phyloP scores from a whole-genome alignment of 2,329 filamentous ascomycete species.

The Calonectria pteridis region DNA sequence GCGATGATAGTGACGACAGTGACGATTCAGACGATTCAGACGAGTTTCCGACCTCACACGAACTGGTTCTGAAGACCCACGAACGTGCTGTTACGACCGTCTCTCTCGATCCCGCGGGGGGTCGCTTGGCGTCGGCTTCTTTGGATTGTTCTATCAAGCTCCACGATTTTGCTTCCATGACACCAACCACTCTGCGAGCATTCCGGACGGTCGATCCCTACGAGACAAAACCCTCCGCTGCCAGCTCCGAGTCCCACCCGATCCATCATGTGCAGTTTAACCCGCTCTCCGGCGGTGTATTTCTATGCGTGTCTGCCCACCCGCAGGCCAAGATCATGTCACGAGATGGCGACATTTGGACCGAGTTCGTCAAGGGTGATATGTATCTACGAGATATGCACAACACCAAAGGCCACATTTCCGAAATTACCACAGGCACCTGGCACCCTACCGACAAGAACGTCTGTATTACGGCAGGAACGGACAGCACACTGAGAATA shows the following conservation, averaged over 20 bases:
- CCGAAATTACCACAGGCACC: constrained; percentile 87
- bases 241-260: constrained; percentile 85
- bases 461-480: constrained; percentile 89
- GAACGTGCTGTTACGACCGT: constrained; percentile 87
- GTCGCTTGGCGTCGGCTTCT: constrained; percentile 88
- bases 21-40: constrained; percentile 79
- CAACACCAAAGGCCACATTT: constrained; percentile 96
- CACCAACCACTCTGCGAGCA: constrained; percentile 90
- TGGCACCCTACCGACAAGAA: constrained; percentile 93
- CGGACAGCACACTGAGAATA: constrained; percentile 94
- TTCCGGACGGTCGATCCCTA: constrained; percentile 95
- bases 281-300: constrained; percentile 80
- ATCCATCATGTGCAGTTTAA: constrained; percentile 91
- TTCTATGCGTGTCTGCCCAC: constrained; percentile 90
- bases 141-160: constrained; percentile 92
- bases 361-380: constrained; percentile 95
- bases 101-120: constrained; percentile 86
- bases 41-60: constrained; percentile 92
- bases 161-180: constrained; percentile 96
- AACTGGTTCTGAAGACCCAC: constrained; percentile 93
- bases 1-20: constrained; percentile 62
- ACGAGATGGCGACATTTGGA: constrained; percentile 86
- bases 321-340: constrained; percentile 91
- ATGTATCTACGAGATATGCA: constrained; percentile 99
- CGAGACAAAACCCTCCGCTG: constrained; percentile 75